phyloP scores from a whole-genome alignment of 768 basidiomycete species.

The Amanita rimosa region DNA sequence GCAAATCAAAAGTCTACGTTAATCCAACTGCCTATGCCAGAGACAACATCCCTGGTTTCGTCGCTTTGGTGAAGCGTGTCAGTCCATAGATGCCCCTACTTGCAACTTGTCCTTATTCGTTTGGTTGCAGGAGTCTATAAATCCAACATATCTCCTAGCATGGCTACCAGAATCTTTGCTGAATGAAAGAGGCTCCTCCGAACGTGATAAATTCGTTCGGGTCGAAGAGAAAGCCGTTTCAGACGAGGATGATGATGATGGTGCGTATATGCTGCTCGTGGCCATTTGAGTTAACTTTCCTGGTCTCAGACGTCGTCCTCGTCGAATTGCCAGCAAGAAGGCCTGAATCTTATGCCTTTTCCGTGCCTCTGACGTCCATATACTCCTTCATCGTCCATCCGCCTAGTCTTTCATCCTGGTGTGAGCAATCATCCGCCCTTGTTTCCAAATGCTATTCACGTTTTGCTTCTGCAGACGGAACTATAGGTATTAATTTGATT shows the following conservation, averaged over 20 bases:
- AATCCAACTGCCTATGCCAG: slow-evolving; percentile 86
- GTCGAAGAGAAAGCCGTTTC: slow-evolving; percentile 56
- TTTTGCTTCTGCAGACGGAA: slow-evolving; percentile 50
- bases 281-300: not conserved
- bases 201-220: slow-evolving; percentile 86
- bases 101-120: not conserved
- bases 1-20: slow-evolving; percentile 91
- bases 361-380: slow-evolving; percentile 81
- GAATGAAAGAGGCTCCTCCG: slow-evolving; percentile 68
- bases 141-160: slow-evolving; percentile 71
- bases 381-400: slow-evolving; percentile 84
- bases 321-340: slow-evolving; percentile 76
- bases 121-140: slow-evolving; percentile 50
- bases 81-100: slow-evolving; percentile 15
- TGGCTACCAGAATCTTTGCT: slow-evolving; percentile 90
- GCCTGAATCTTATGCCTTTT: slow-evolving; percentile 91
- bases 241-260: slow-evolving; percentile 69
- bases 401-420: slow-evolving; percentile 78
- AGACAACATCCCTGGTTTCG: slow-evolving; percentile 93
- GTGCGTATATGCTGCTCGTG: slow-evolving; percentile 20
- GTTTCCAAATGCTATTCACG: slow-evolving; percentile 10
- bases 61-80: slow-evolving; percentile 84
- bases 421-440: slow-evolving; percentile 21
- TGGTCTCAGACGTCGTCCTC: slow-evolving; percentile 58
- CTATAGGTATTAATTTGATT: slow-evolving; percentile 80